These are phyloP conservation scores for Colletotrichum sp. DNA, from an alignment of 2,329 filamentous ascomycete genomes.

Conservation along the genomic window DNA sequence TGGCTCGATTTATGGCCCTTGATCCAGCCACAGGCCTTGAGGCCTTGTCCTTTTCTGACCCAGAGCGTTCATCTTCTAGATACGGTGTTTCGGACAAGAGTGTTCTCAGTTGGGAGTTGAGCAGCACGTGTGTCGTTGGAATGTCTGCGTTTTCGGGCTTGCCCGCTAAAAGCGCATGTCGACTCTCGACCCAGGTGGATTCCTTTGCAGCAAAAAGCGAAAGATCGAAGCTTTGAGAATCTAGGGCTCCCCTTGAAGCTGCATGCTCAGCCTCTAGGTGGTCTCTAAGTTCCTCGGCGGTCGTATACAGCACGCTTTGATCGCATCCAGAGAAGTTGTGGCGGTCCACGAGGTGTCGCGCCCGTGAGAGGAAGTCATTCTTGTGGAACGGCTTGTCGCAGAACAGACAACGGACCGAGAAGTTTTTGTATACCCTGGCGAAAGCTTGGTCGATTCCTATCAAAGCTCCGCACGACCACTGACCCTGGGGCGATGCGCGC, in stretches of 20 bases:
- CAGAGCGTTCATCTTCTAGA: background rate
- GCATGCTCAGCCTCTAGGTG: background rate
- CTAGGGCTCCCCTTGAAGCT: background rate
- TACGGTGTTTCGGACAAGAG: background rate
- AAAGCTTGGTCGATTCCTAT: background rate
- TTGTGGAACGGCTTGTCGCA: background rate
- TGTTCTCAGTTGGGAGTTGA: background rate
- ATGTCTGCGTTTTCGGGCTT: background rate
- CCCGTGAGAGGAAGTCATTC: background rate
- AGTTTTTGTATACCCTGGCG: background rate
- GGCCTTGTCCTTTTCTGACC: accelerated
- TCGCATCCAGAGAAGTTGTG: background rate
- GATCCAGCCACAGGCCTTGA: background rate
- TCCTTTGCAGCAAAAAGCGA: background rate
- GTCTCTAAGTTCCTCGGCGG: background rate
- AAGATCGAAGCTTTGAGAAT: background rate
- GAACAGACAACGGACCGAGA: background rate
- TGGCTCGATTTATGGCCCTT: background rate
- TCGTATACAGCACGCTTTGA: background rate
- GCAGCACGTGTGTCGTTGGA: background rate
- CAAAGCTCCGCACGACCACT: background rate
- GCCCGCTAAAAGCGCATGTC: background rate
- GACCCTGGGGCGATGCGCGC: background rate
- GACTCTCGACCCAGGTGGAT: accelerated
- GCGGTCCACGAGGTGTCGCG: background rate